Conservation (phyloP, 2,329 filamentous ascomycete genomes). For the Sarocladium kiliense region DNA sequence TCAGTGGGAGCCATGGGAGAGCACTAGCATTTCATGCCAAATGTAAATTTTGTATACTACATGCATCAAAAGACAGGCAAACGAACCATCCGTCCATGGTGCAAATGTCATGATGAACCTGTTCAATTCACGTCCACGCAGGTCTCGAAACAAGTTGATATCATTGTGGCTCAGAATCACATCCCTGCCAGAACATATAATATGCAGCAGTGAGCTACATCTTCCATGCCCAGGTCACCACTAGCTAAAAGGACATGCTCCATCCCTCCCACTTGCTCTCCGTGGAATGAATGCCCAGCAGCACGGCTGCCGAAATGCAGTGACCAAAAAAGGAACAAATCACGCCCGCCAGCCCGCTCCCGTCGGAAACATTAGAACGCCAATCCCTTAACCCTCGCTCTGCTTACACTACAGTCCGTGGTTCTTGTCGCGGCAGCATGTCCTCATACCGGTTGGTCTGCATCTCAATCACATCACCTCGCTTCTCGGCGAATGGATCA, state of each 20-base stretch:
- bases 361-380: background rate
- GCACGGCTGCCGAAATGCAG: background rate
- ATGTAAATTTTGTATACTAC: conserved; percentile 1
- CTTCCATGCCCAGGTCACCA: background rate
- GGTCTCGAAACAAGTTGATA: background rate
- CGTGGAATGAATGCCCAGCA: background rate
- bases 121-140: background rate
- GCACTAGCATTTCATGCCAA: background rate
- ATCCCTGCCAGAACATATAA: background rate
- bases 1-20: background rate
- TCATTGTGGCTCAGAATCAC: background rate
- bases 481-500: conserved; percentile 30
- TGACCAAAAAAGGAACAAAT: background rate
- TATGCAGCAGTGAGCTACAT: too few relatives aligned
- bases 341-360: background rate
- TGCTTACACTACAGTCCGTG: conserved; percentile 35
- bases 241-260: background rate
- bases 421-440: conserved; percentile 47
- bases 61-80: background rate
- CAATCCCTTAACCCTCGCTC: background rate
- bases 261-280: background rate
- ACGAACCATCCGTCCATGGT: background rate
- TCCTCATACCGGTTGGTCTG: conserved; percentile 52
- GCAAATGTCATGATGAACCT: background rate
- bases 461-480: conserved; percentile 42